Evolutionary conservation across 2,329 filamentous ascomycete species (phyloP), one percentile per base, ranked within the genome.

Genomic region (Cladophialophora bantiana): DNA sequence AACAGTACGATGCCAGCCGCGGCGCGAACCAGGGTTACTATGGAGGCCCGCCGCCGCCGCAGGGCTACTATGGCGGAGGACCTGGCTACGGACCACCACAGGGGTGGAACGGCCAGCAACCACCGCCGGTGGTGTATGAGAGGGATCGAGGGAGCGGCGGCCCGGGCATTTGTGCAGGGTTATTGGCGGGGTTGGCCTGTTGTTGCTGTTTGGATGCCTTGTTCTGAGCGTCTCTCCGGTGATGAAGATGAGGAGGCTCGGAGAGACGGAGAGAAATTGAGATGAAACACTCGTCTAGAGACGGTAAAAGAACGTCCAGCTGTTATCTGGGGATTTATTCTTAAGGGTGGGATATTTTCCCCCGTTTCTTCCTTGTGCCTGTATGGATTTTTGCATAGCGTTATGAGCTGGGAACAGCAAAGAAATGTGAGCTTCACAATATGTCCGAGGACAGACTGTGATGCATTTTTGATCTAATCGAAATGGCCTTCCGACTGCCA

Each of bases 121-220:
- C 74, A 48, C 77, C 75, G 65, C 76, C 77, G 53, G 79, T 77
- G 3, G 78, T 81, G 59, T 77, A 78, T 13, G 74, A 77, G 59
- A 40, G 48, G 10, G 75, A 78, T 42, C 75, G 75, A 5, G 71
- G 74, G 12, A 73, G 73, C 6, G 71, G 71, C 12, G 73, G 71
- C 5, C 71, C 62, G 7, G 81, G 82, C 2, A 77, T 82, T 36
- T 83, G 82, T 62, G 81, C 82, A 0, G 82, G 81, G 73, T 75
- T 84, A 15, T 73, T 82, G 71, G 81, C 79, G 55, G 81, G 79
- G 18, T 61, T 83, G 64, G 82, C 82, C 7, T 83, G 81, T 70
- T 84, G 82, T 71, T 84, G 82, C 72, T 84, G 82, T 74, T 77
- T 83, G 75, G 82, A 83, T 75, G 77, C 80, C 58, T 71, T 82